Conservation (phyloP, 306 rosid genomes). For the Lathyrus tuberosus region DNA sequence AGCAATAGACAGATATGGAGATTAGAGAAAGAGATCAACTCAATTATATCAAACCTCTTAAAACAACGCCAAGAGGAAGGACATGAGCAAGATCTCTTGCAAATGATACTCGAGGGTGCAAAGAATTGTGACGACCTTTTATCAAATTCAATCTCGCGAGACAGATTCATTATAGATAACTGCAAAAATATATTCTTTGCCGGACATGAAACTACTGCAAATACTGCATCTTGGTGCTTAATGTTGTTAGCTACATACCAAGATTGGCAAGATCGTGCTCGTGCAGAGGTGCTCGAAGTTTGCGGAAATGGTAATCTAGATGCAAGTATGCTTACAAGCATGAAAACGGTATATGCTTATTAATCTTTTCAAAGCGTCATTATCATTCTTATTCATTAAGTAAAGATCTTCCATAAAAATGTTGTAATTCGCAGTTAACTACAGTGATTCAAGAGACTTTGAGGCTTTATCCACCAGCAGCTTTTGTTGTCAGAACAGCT, state of each 20-base stretch:
- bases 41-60: conserved; percentile 49
- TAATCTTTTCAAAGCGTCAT: not conserved
- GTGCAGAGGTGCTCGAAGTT: conserved; percentile 48
- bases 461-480: conserved; percentile 63
- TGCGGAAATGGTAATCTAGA: conserved; percentile 38
- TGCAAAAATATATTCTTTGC: conserved; percentile 56
- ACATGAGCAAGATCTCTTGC: conserved; percentile 61
- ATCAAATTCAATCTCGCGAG: conserved; percentile 21
- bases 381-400: not conserved
- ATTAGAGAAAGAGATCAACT: conserved; percentile 59
- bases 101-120: conserved; percentile 69
- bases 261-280: conserved; percentile 52
- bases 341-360: conserved; percentile 43
- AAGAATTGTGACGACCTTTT: conserved; percentile 32
- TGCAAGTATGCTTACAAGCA: conserved; percentile 40
- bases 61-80: conserved; percentile 44
- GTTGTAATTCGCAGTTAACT: conserved; percentile 51
- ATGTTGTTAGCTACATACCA: conserved; percentile 49
- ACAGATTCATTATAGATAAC: conserved; percentile 56
- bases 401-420: not conserved
- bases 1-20: conserved; percentile 61
- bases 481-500: conserved; percentile 46
- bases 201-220: conserved; percentile 54
- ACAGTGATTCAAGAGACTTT: conserved; percentile 82
- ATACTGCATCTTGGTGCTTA: conserved; percentile 49